Conservation (phyloP, 192 early-diverging fungal species). For the Entomortierella beljakovae region DNA sequence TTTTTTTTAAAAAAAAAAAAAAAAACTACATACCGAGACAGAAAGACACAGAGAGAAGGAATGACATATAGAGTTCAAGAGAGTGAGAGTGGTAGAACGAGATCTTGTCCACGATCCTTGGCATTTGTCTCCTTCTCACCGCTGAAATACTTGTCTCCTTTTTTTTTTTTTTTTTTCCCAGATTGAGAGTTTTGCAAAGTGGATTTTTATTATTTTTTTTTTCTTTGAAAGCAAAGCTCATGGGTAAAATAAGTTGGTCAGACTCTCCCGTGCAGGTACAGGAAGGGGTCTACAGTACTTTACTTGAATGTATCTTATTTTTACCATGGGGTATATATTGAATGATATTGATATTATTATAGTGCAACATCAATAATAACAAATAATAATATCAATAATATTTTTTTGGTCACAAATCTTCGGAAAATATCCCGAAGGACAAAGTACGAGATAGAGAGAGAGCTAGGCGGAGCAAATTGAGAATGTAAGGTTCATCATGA, state of each 20-base stretch:
- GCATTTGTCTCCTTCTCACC: neutral
- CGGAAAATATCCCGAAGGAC: constrained; percentile 7
- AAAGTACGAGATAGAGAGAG: neutral
- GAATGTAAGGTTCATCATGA: neutral
- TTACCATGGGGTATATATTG: neutral
- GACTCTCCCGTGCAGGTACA: constrained; percentile 2
- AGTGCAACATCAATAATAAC: too few relatives aligned
- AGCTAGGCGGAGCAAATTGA: neutral
- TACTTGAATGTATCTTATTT: neutral
- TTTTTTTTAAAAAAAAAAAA: too few relatives aligned
- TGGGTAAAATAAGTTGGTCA: too few relatives aligned
- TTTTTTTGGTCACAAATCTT: neutral
- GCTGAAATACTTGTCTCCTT: neutral
- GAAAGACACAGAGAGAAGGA: neutral
- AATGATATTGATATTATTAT: too few relatives aligned
- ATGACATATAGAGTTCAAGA: neutral
- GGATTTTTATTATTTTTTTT: neutral
- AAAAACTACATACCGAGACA: too few relatives aligned
- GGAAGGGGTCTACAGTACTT: too few relatives aligned
- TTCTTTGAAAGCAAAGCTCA: too few relatives aligned
- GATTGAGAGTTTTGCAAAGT: neutral
- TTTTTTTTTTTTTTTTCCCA: neutral
- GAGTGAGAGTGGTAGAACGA: too few relatives aligned
- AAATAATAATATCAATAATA: too few relatives aligned
- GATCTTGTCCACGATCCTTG: too few relatives aligned